Evolutionary conservation across 1,284 basidiomycete species (phyloP).

Genomic region (Salmacisia buchloeana): DNA sequence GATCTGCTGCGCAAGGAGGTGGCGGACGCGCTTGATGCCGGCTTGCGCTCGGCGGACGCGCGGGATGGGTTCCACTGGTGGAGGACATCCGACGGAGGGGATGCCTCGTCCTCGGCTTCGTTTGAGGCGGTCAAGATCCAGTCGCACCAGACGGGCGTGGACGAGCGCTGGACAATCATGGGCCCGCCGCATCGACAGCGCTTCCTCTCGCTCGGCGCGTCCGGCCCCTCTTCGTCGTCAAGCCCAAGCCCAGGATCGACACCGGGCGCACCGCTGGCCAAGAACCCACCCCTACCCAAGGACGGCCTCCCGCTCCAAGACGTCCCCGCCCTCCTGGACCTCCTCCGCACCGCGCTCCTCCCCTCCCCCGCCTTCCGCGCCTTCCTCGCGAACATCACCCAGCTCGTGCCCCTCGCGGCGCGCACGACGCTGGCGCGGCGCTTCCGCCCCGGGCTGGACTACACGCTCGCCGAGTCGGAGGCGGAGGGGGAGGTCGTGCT

Average conservation of each 20-base stretch:
- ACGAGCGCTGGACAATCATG: conserved; percentile 62
- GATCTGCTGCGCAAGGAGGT: conserved; percentile 40
- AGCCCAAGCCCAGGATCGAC: too few species aligned
- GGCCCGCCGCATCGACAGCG: conserved; percentile 93
- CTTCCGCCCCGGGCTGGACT: conserved; percentile 88
- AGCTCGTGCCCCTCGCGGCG: conserved; percentile 69
- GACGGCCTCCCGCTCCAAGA: conserved; percentile 56
- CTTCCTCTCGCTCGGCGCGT: conserved; percentile 61
- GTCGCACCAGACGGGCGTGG: conserved; percentile 28
- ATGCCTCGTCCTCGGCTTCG: too few species aligned
- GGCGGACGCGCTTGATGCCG: conserved; percentile 34
- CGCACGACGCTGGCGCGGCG: conserved; percentile 68
- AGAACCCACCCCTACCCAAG: conserved; percentile 43
- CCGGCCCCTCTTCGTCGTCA: conserved; percentile 15
- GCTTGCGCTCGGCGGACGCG: conserved; percentile 56
- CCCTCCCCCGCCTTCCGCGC: conserved; percentile 78
- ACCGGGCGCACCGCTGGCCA: background rate
- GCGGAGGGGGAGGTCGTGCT: conserved; percentile 60
- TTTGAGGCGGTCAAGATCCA: conserved; percentile 28
- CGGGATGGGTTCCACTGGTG: conserved; percentile 56
- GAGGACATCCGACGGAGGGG: conserved; percentile 11
- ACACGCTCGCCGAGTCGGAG: conserved; percentile 86
- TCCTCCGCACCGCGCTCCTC: conserved; percentile 55
- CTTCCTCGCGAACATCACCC: conserved; percentile 76
- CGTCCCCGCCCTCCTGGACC: conserved; percentile 27